A percentile compares a stretch with the other conserved stretches of the same genome.
phyloP scores from a whole-genome alignment of 73 alveolate species.

The Tetrahymena thermophila region DNA sequence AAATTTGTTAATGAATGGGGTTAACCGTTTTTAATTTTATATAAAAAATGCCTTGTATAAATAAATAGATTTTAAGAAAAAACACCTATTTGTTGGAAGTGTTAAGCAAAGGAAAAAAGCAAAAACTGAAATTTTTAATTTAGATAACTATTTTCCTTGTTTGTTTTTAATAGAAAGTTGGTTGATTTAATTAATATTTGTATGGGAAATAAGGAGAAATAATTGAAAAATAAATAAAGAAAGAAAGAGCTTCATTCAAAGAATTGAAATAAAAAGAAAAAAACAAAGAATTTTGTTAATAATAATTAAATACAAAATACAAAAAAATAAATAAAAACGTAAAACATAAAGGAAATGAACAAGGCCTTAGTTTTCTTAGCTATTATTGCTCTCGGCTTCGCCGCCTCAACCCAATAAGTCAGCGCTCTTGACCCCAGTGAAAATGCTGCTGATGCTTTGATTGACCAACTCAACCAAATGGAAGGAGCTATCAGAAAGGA shows the following conservation, averaged over 20 bases:
- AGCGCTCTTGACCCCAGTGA: background rate
- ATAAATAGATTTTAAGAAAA: background rate
- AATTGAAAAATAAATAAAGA: background rate
- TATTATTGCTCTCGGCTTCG: background rate
- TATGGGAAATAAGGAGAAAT: background rate
- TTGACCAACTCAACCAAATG: background rate
- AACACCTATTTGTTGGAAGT: background rate
- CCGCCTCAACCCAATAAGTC: background rate
- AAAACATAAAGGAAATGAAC: background rate
- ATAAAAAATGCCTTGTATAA: background rate
- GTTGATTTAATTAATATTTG: background rate
- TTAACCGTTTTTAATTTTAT: background rate
- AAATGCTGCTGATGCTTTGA: background rate
- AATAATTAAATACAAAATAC: background rate
- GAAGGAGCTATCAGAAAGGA: background rate
- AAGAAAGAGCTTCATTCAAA: background rate
- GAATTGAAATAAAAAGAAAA: background rate
- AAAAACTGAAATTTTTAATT: background rate
- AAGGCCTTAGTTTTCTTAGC: background rate
- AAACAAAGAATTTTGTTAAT: background rate
- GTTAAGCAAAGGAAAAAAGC: background rate
- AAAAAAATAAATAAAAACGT: background rate
- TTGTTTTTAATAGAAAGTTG: background rate
- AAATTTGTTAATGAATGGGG: background rate
- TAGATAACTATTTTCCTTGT: background rate